Conservation (phyloP, 1,284 basidiomycete genomes). For the Cerioporus squamosus region DNA sequence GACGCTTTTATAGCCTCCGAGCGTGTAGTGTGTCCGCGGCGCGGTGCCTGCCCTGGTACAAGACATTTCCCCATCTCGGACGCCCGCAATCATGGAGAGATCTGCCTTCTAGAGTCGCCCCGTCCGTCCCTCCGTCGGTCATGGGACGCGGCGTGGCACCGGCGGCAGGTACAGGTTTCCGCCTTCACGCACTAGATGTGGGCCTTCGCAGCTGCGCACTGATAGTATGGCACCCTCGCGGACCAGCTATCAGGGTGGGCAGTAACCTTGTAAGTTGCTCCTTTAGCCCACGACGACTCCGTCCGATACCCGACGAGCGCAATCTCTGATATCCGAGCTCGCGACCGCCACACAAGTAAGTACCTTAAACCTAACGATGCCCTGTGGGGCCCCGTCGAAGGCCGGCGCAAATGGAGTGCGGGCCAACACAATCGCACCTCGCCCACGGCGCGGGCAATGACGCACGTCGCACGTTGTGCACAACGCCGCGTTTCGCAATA, state of each 20-base stretch:
- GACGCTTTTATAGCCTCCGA: slow-evolving; percentile 10
- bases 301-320: too few species aligned
- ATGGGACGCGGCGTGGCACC: slow-evolving; percentile 18
- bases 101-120: slow-evolving; percentile 20
- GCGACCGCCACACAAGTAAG: too few species aligned
- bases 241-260: slow-evolving; percentile 8
- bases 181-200: too few species aligned
- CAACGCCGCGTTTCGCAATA: too few species aligned
- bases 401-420: too few species aligned
- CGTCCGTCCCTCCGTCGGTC: slow-evolving; percentile 17
- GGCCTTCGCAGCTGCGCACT: slow-evolving; percentile 6
- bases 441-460: too few species aligned
- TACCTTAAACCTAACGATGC: too few species aligned
- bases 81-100: slow-evolving; percentile 9
- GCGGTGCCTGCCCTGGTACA: slow-evolving; percentile 10
- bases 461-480: too few species aligned
- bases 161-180: slow-evolving; percentile 9
- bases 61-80: slow-evolving; percentile 8
- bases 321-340: too few species aligned
- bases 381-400: too few species aligned
- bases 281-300: slow-evolving; percentile 2
- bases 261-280: slow-evolving; percentile 13
- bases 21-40: neutral
- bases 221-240: slow-evolving; percentile 5
- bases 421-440: too few species aligned